These are phyloP conservation scores for Nannochloropsis oceanica DNA, from an alignment of 108 stramenopile genomes.

Conservation along the genomic window DNA sequence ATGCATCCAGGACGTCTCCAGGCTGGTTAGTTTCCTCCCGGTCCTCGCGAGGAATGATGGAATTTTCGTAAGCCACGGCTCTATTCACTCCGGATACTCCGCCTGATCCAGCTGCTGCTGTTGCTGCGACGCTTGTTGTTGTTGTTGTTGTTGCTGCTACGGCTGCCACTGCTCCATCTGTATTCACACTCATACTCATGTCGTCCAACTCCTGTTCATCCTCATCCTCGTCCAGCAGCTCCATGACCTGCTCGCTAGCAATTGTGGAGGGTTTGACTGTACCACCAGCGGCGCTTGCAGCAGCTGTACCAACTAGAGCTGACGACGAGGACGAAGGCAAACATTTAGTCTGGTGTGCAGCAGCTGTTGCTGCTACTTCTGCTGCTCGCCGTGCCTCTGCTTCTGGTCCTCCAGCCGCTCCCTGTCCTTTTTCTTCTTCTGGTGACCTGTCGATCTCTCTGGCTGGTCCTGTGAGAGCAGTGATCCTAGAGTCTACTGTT, in stretches of 20 bases:
- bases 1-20: too few relatives aligned
- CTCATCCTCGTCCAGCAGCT: conserved; percentile 4
- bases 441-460: neutral
- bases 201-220: conserved; percentile 10
- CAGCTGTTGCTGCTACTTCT: neutral
- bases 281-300: too few relatives aligned
- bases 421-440: neutral
- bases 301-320: neutral
- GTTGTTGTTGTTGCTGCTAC: too few relatives aligned
- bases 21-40: too few relatives aligned
- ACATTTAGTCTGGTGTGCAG: neutral
- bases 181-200: neutral
- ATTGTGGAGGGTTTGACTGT: neutral
- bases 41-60: too few relatives aligned
- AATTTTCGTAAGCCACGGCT: too few relatives aligned
- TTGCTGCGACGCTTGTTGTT: too few relatives aligned
- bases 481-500: too few relatives aligned
- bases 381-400: neutral
- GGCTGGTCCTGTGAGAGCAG: neutral
- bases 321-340: neutral
- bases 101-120: too few relatives aligned
- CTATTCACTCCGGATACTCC: too few relatives aligned
- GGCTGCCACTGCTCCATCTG: too few relatives aligned
- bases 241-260: neutral
- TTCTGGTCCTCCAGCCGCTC: neutral